Percentiles rank a stretch among this genome's conserved stretches.
Conservation (phyloP, 306 rosid genomes). For the Quercus ilex region DNA sequence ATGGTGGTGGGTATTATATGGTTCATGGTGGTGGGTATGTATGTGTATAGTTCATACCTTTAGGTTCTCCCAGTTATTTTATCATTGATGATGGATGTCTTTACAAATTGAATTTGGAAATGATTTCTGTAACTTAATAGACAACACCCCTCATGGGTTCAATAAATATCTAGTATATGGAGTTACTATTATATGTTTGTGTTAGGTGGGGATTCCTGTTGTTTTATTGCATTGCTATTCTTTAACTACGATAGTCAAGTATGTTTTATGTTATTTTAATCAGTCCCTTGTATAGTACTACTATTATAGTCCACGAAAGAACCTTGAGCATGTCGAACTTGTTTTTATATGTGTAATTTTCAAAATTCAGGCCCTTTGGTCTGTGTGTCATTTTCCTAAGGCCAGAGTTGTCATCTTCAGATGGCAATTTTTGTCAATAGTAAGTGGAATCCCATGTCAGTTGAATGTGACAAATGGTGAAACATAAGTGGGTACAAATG, state of each 20-base stretch:
- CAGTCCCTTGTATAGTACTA: not conserved
- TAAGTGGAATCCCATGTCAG: slow-evolving; percentile 57
- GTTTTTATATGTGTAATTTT: not conserved
- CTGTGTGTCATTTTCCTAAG: not conserved
- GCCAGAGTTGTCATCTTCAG: slow-evolving; percentile 28
- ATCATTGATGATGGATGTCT: slow-evolving; percentile 49
- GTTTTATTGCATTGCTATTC: not conserved
- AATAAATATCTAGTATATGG: slow-evolving; percentile 49
- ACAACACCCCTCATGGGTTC: slow-evolving; percentile 47
- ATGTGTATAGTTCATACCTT: slow-evolving; percentile 71
- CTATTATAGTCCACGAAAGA: not conserved
- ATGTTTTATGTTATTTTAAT: not conserved
- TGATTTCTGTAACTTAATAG: slow-evolving; percentile 48
- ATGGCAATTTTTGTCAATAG: slow-evolving; percentile 30
- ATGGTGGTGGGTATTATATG: slow-evolving; percentile 46
- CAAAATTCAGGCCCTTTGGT: slow-evolving; percentile 18
- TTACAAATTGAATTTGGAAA: slow-evolving; percentile 46
- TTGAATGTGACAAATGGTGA: slow-evolving; percentile 41
- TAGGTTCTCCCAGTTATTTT: slow-evolving; percentile 37
- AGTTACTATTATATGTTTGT: not conserved
- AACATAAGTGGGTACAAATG: slow-evolving; percentile 19
- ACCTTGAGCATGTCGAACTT: not conserved
- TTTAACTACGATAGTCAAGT: not conserved
- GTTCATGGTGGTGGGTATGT: slow-evolving; percentile 35
- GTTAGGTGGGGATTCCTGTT: slow-evolving; percentile 28